These are phyloP conservation scores for Sinapis alba DNA, from an alignment of 441 rosid species.

Conservation along the genomic window DNA sequence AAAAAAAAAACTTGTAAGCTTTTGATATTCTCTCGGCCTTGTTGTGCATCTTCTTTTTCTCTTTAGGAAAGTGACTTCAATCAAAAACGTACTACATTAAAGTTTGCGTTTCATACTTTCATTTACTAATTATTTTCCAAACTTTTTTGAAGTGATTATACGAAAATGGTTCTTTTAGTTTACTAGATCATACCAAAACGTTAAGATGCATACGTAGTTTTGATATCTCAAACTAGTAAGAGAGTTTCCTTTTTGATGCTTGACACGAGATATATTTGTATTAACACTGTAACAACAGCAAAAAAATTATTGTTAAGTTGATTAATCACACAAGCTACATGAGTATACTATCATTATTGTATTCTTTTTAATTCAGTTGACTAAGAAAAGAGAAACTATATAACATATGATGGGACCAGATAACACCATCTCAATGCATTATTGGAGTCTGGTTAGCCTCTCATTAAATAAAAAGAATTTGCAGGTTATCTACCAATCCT, in stretches of 20 bases:
- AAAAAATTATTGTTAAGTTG: not conserved
- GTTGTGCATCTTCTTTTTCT: not conserved
- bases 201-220: not conserved
- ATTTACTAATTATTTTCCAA: not conserved
- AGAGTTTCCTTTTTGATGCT: not conserved
- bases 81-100: not conserved
- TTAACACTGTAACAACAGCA: not conserved
- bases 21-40: not conserved
- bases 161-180: not conserved
- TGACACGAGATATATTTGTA: slow-evolving; percentile 16
- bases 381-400: slow-evolving; percentile 17
- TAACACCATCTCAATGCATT: slow-evolving; percentile 25
- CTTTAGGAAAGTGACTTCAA: not conserved
- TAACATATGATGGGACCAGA: slow-evolving; percentile 20
- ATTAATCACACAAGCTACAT: not conserved
- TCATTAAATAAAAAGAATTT: slow-evolving; percentile 1
- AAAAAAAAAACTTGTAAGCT: not conserved
- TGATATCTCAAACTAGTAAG: slow-evolving; percentile 4
- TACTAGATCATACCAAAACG: slow-evolving; percentile 4
- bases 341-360: not conserved
- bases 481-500: slow-evolving; percentile 18
- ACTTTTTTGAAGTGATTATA: not conserved
- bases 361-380: slow-evolving; percentile 1
- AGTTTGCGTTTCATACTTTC: not conserved
- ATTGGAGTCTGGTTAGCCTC: slow-evolving; percentile 34